Base-by-base conservation (phyloP, 305 asterid genomes). In the Solanum hybrid region DNA sequence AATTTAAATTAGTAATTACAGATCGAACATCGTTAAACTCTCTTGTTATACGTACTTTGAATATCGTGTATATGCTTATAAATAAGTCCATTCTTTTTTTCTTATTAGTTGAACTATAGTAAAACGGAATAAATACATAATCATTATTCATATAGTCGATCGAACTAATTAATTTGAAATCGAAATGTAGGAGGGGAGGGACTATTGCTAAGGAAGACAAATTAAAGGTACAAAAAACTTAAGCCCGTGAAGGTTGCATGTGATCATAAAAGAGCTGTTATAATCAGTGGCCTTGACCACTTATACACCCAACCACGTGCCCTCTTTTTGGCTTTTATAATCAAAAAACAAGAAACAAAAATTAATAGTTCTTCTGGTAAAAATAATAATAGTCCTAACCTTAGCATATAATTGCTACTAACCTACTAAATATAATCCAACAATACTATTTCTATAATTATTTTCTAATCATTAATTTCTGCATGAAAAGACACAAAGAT, bases 241-340 rank as follows among this genome's bases (percentile, higher is more conserved):
- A 90, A 87, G 94, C 94, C 98, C 98, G 98, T 96, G 98, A 96
- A 92, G 89, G 94, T 93, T 92, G 96, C 98, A 95, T 94, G 98
- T 96, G 98, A 95, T 89, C 92, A 88, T 91, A 88, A 94, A 82
- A 92, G 93, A 93, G 90, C 91, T 93, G 97, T 94, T 92, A 89
- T 88, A 91, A 92, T 95, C 97, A 93, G 42, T 93, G 89, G 89
- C 91, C 92, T 91, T 92, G 92, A 91, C 94, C 94, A 92, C 91
- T 86, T 89, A 89, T 91, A 92, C 94, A 93, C 96, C 97, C 95
- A 94, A 93, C 95, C 96, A 95, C 98, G 94, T 96, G 98, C 92
- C 91, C 40, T 92, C 84, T 16, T 83, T 40, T 24, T 89, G 20
- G 51, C 73, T 31, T 37, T 71, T 22, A 73, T 64, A 85, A 37